Evolutionary conservation across 2,329 filamentous ascomycete genomes (phyloP), one percentile per base, ranked within the genome.

Genomic region (Cytospora piceae): DNA sequence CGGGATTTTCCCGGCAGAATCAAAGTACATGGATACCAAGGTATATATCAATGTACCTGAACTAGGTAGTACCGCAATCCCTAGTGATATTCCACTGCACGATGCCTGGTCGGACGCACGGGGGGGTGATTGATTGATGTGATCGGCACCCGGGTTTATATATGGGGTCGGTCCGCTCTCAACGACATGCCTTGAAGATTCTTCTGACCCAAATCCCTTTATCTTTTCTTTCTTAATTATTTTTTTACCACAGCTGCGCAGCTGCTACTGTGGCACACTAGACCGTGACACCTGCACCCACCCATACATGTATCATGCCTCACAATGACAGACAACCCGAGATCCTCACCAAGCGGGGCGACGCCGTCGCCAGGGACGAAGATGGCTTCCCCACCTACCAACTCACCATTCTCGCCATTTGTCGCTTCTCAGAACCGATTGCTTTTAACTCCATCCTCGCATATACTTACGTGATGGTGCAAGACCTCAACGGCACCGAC

Each of bases 361-460:
- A 55, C 20, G 17, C 59, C 27, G n/a, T 51, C 15, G 37, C 22
- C 32, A 52, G 32, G 52, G 14, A 34, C 24, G 34, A 66, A 24
- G 66, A 68, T 58, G 63, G 46, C 52, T 82, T 82, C 72, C 80
- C 80, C 34, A 77, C 77, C 34, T 79, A 77, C 69, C 80, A 82
- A 69, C 77, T 82, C 67, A 76, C 77, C 24, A 80, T 81, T 58
- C 73, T 80, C 67, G 79, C 78, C 68, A 78, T 81, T 75, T 81
- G 79, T 67, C 78, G 79, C 58, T 79, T 81, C 69, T 78, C 78
- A 20, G 79, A 81, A 70, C 79, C 79, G 58, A 80, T 81, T 69
- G 79, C 79, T 39, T 80, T 81, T 76, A 79, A 77, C 69, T 80
- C 78, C 11, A 81, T 81, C 70, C 73, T 80, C 53, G 77, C 79